Evolutionary conservation across 2,329 filamentous ascomycete genomes (phyloP), one percentile per base, ranked within the genome.

Genomic region (Akanthomyces uredinophilus): DNA sequence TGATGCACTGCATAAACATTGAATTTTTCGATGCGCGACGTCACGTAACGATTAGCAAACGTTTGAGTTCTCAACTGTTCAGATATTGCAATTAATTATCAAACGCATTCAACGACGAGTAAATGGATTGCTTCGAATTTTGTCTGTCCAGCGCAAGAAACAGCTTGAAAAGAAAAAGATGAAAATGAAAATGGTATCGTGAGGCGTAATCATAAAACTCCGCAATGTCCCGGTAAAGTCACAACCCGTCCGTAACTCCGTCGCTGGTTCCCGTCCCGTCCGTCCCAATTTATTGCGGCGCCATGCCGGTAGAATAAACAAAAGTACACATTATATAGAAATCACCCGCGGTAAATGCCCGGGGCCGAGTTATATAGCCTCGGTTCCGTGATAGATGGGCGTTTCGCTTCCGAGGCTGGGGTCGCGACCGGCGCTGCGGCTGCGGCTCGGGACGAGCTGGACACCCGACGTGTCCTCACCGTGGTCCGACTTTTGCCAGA

Each of bases 401-500:
- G 50, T 22, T 20, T 60, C 49, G 49, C 58, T 60, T 3, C 58
- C 50, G 8, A 60, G 39, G 41, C 58, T 60, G 24, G 24, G n/a
- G 6, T 53, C 49, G n/a, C 58, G 49, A 1, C 13, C n/a, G n/a
- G 39, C 35, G 8, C 22, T 46, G 18, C 50, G 58, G 18, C 39
- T 44, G 11, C 4, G 22, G 37, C 46, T 60, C 27, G 53, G 49
- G 13, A 53, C 49, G 6, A 60, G 58, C 29, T 60, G 49, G 2
- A 60, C 39, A 13, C 29, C 58, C n/a, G 27, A 24, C 7, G 29
- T 54, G 8, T 46, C 49, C 50, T 60, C 58, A 41, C 49, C 50
- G 7, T 39, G 37, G 11, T 60, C 58, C 27, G 50, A 27, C 50
- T 60, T 60, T 24, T 37, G 58, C 58, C 58, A 60, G 20, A 53